Conservation (phyloP, 129 eudicot genomes). For the Oenanthe sinensis region DNA sequence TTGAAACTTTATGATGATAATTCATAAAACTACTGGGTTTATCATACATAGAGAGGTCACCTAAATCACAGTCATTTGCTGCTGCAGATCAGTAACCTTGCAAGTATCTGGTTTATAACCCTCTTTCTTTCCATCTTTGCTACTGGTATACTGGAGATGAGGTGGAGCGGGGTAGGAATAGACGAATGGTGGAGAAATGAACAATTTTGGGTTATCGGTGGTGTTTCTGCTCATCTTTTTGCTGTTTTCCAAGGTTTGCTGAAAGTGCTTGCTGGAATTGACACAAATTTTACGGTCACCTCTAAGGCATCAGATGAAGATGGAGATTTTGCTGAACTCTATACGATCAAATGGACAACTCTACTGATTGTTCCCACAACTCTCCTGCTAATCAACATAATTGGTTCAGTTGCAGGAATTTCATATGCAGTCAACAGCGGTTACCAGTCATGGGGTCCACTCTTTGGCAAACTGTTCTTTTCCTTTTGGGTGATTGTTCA, state of each 20-base stretch:
- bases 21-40: neutral
- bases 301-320: slow-evolving; percentile 40
- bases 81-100: slow-evolving; percentile 37
- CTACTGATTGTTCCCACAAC: slow-evolving; percentile 30
- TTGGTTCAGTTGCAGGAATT: slow-evolving; percentile 36
- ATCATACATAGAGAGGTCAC: too few species aligned
- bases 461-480: slow-evolving; percentile 36
- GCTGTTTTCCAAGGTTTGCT: slow-evolving; percentile 38
- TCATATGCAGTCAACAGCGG: slow-evolving; percentile 39
- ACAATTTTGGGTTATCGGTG: slow-evolving; percentile 45
- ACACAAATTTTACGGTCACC: slow-evolving; percentile 38
- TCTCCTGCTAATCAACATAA: slow-evolving; percentile 28
- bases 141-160: slow-evolving; percentile 37
- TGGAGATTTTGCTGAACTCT: slow-evolving; percentile 35
- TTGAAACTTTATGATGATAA: neutral
- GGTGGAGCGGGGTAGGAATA: slow-evolving; percentile 46
- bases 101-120: slow-evolving; percentile 41
- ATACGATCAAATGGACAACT: slow-evolving; percentile 38
- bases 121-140: slow-evolving; percentile 42
- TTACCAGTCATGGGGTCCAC: slow-evolving; percentile 42
- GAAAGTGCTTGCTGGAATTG: slow-evolving; percentile 40
- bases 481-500: slow-evolving; percentile 44
- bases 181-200: slow-evolving; percentile 48
- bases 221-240: slow-evolving; percentile 37
- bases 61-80: neutral